Percentiles rank a stretch among this genome's conserved stretches.
Conservation (phyloP, 768 basidiomycete genomes). For the Mycena metata region DNA sequence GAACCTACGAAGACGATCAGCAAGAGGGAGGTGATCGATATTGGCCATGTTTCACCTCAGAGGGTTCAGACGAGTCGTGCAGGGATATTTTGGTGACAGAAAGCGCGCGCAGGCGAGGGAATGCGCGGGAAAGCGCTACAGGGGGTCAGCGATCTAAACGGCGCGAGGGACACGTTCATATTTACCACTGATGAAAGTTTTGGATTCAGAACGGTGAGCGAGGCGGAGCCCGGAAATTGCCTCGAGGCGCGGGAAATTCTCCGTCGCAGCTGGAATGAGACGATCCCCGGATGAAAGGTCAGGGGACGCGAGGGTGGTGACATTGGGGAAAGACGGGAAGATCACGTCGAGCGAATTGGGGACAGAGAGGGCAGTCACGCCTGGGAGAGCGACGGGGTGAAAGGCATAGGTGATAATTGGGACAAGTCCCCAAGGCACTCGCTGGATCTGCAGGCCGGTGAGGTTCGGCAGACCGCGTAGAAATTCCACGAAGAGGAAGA, state of each 20-base stretch:
- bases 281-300: background rate
- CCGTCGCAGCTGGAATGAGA: background rate
- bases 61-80: background rate
- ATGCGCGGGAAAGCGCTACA: background rate
- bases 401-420: slow-evolving; percentile 4
- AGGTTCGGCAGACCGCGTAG: slow-evolving; percentile 16
- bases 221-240: slow-evolving; percentile 4
- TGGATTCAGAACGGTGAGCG: background rate
- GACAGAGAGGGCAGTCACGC: slow-evolving; percentile 2
- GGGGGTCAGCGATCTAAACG: background rate
- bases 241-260: slow-evolving; percentile 4
- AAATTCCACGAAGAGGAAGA: slow-evolving; percentile 21
- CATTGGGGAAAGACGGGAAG: slow-evolving; percentile 21
- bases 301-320: slow-evolving; percentile 5
- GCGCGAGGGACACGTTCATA: background rate
- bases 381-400: background rate
- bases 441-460: slow-evolving; percentile 18
- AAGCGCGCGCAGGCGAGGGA: slow-evolving; percentile 13
- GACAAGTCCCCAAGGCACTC: background rate
- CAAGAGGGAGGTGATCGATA: too few relatives aligned
- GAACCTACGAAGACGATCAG: too few relatives aligned
- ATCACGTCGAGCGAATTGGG: background rate
- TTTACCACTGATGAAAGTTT: background rate
- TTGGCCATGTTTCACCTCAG: too few relatives aligned
- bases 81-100: background rate